A percentile compares a stretch with the other conserved stretches of the same genome.
phyloP scores from a whole-genome alignment of 495 filamentous ascomycete genomes.

The Talaromyces trachyspermus region DNA sequence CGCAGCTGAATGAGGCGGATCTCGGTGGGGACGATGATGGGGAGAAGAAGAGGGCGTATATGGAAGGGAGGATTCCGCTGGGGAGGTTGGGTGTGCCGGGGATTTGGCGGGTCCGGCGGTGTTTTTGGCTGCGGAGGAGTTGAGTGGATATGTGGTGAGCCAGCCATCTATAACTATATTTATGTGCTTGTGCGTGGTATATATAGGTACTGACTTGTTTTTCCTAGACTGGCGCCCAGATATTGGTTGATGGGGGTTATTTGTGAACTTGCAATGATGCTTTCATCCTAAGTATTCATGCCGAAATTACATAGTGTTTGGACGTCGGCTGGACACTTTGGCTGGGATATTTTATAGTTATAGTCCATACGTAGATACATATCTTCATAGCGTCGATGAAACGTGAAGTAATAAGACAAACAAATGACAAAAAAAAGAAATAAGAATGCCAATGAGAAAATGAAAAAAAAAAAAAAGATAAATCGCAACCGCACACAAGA shows the following conservation, averaged over 20 bases:
- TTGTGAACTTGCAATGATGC: slow-evolving; percentile 54
- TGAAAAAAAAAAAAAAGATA: background rate
- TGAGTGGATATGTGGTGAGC: slow-evolving; percentile 65
- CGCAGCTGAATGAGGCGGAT: slow-evolving; percentile 82
- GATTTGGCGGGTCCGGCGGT: slow-evolving; percentile 81
- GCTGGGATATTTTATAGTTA: background rate
- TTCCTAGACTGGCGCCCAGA: slow-evolving; percentile 70
- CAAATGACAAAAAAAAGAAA: slow-evolving; percentile 10
- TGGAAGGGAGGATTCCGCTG: slow-evolving; percentile 77
- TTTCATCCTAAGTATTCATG: too few relatives aligned
- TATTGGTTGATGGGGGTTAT: slow-evolving; percentile 82
- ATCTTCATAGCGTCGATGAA: slow-evolving; percentile 1
- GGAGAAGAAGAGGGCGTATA: slow-evolving; percentile 67
- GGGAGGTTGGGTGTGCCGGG: slow-evolving; percentile 60
- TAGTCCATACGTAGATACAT: slow-evolving; percentile 7
- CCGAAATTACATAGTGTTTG: too few relatives aligned
- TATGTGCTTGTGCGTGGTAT: slow-evolving; percentile 6
- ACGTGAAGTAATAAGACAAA: slow-evolving; percentile 3
- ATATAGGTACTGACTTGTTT: too few relatives aligned
- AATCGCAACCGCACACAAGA: background rate
- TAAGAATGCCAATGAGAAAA: slow-evolving; percentile 1
- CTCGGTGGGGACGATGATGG: slow-evolving; percentile 45
- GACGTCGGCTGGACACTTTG: too few relatives aligned
- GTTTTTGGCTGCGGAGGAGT: slow-evolving; percentile 69
- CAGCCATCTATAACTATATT: background rate